Conservation (phyloP, 2,329 filamentous ascomycete genomes). For the Diplodia seriata region DNA sequence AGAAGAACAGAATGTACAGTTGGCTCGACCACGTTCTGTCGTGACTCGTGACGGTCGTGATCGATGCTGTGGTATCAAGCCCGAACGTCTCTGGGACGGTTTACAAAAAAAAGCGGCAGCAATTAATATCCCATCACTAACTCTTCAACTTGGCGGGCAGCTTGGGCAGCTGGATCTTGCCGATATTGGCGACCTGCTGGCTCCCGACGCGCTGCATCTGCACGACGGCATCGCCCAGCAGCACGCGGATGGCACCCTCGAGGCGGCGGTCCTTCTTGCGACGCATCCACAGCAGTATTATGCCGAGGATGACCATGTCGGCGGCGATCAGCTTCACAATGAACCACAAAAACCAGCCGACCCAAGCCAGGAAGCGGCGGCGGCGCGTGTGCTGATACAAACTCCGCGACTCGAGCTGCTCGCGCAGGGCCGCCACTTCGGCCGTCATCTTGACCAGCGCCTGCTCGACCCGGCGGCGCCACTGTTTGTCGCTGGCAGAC, state of each 20-base stretch:
- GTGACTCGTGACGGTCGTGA: slow-evolving; percentile 23
- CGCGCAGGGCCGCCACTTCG: slow-evolving; percentile 88
- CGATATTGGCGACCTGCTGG: slow-evolving; percentile 36
- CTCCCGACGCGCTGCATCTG: slow-evolving; percentile 47
- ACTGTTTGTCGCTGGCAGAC: slow-evolving; percentile 59
- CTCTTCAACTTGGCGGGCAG: slow-evolving; percentile 39
- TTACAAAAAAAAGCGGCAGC: background rate
- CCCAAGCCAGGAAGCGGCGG: slow-evolving; percentile 71
- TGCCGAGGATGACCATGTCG: slow-evolving; percentile 70
- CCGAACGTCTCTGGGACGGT: slow-evolving; percentile 1
- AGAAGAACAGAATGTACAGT: slow-evolving; percentile 6
- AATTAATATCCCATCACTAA: background rate
- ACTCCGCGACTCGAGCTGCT: slow-evolving; percentile 82
- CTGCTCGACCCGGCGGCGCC: slow-evolving; percentile 82
- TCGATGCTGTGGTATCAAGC: slow-evolving; percentile 25
- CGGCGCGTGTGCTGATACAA: slow-evolving; percentile 71
- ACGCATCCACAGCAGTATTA: slow-evolving; percentile 76
- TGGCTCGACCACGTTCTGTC: slow-evolving; percentile 13
- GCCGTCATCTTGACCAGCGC: slow-evolving; percentile 88
- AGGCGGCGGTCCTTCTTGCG: slow-evolving; percentile 72
- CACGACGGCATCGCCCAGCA: slow-evolving; percentile 58
- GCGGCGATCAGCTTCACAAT: slow-evolving; percentile 74
- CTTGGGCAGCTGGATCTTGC: slow-evolving; percentile 39
- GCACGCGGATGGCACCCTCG: slow-evolving; percentile 74
- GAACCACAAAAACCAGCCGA: slow-evolving; percentile 73